A percentile compares a stretch with the other conserved stretches of the same genome.
Evolutionary conservation across 768 basidiomycete species (phyloP).

Genomic region (Naganishia onofrii): DNA sequence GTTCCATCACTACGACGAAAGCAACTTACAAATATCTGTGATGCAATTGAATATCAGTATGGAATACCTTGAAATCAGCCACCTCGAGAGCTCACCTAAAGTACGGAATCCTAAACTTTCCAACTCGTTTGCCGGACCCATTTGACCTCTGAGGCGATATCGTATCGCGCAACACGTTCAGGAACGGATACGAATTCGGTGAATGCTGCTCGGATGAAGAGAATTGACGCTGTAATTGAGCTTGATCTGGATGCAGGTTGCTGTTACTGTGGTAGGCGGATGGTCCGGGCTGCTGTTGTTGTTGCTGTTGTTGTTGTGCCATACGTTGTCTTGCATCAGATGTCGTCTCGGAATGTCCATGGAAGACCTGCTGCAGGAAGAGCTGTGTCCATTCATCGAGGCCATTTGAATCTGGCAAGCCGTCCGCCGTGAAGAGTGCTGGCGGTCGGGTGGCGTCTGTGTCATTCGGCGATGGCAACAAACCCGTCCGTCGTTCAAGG

Average conservation of each 20-base stretch:
- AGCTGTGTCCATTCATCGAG: constrained; percentile 21
- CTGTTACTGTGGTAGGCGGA: too few relatives aligned
- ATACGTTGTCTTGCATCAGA: too few relatives aligned
- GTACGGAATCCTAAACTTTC: constrained; percentile 34
- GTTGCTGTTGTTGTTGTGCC: too few relatives aligned
- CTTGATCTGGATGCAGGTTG: background rate
- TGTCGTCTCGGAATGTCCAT: too few relatives aligned
- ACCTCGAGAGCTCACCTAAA: constrained; percentile 35
- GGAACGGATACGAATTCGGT: background rate
- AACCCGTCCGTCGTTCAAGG: background rate
- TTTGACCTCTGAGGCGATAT: constrained; percentile 14
- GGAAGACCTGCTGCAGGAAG: constrained; percentile 1
- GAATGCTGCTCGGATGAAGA: constrained; percentile 2
- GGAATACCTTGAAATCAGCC: too few relatives aligned
- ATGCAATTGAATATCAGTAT: too few relatives aligned
- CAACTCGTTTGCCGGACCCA: constrained; percentile 3
- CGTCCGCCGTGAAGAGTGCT: background rate
- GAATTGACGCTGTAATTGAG: constrained; percentile 2
- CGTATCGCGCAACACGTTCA: background rate
- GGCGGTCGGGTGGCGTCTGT: background rate
- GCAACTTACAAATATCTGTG: constrained; percentile 32
- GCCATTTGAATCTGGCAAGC: background rate
- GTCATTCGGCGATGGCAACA: background rate
- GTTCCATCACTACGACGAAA: too few relatives aligned
- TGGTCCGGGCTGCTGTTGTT: background rate